Evolutionary conservation across 2,329 filamentous ascomycete genomes (phyloP).

Genomic region (Domatiomyces globalis): DNA sequence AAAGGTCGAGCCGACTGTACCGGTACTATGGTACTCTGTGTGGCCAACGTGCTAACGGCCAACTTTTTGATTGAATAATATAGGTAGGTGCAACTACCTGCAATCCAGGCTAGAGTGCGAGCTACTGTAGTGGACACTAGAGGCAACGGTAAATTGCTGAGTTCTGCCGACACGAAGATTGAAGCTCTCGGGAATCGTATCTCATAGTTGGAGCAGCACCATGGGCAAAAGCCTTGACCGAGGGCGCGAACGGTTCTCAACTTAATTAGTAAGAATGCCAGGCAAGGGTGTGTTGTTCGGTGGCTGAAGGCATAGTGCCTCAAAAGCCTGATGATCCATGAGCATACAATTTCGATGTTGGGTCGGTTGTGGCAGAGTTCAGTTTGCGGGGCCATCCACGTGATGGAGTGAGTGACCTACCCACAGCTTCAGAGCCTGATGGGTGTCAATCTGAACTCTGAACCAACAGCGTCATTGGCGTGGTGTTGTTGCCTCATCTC

Average conservation of each 20-base stretch:
- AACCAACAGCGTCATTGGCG: background rate
- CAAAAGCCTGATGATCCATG: too few species aligned
- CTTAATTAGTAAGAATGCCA: background rate
- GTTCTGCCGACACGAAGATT: background rate
- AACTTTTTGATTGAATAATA: too few species aligned
- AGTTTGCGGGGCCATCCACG: background rate
- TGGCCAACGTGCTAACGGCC: too few species aligned
- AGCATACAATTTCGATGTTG: too few species aligned
- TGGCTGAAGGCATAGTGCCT: too few species aligned
- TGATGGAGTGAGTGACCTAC: background rate
- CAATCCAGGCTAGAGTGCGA: background rate
- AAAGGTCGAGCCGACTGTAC: background rate
- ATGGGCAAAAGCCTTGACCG: background rate
- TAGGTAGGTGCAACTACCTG: too few species aligned
- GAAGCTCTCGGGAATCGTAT: background rate
- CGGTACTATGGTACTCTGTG: too few species aligned
- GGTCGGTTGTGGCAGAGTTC: too few species aligned
- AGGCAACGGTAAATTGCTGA: background rate
- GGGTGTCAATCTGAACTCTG: background rate
- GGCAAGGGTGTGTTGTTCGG: background rate
- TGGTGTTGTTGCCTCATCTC: background rate
- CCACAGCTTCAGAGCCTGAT: background rate
- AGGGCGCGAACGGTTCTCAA: background rate
- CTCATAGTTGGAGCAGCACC: background rate
- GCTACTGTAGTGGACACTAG: background rate